Percentiles rank a stretch among this genome's conserved stretches.
These are phyloP conservation scores for Solanum chilense DNA, from an alignment of 257 asterid species.

Conservation along the genomic window DNA sequence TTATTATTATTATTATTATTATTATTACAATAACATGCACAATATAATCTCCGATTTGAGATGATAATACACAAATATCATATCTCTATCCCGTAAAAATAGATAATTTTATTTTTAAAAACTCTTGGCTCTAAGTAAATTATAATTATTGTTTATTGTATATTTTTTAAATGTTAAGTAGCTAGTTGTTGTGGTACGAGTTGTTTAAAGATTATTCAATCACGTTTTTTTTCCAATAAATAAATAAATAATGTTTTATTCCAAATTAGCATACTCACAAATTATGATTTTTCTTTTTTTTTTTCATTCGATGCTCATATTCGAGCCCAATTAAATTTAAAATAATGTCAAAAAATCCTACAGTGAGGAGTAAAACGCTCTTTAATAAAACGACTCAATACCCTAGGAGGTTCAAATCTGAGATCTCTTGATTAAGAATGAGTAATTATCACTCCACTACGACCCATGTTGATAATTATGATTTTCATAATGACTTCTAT, in stretches of 20 bases:
- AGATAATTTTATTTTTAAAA: background rate
- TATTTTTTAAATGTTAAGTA: background rate
- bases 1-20: too few species aligned
- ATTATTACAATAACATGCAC: background rate
- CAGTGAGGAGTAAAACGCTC: too few species aligned
- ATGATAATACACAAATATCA: background rate
- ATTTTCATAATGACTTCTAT: background rate
- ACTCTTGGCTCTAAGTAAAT: background rate
- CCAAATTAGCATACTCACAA: background rate
- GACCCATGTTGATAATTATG: background rate
- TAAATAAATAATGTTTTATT: background rate
- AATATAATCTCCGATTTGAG: background rate
- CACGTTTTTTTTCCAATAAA: background rate
- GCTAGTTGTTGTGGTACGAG: background rate
- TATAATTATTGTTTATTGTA: background rate
- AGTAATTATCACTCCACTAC: too few species aligned
- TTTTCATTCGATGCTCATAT: too few species aligned
- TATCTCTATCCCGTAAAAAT: background rate
- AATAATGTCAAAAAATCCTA: too few species aligned
- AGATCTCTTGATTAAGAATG: too few species aligned
- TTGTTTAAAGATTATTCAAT: background rate
- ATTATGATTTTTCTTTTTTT: background rate
- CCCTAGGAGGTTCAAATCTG: too few species aligned
- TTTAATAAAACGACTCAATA: too few species aligned
- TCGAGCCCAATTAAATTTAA: accelerated